Base-by-base conservation (phyloP, 2,329 filamentous ascomycete species). In the Chaetothyriales sp. region DNA sequence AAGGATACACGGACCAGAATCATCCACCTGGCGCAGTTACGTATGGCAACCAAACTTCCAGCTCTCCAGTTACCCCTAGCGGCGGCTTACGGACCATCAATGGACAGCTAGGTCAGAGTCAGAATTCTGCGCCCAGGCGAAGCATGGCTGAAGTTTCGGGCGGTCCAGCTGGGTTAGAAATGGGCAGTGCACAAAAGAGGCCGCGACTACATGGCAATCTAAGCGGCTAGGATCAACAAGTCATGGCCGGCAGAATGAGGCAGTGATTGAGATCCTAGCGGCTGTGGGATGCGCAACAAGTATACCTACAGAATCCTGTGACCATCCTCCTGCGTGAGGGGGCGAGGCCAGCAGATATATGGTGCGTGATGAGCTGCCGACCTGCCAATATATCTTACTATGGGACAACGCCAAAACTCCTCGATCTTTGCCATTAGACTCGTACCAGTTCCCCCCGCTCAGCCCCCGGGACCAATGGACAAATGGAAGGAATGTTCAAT, bases 171-270 rank as follows among this genome's bases (percentile, higher is more conserved):
- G 56, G 48, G 22, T 33, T n/a, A 2, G 54, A 58, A 19, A 47
- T 52, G 52, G 56, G 54, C 22, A 56, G 48, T 49, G 51, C 52
- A 18, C 54, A 55, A 46, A 58, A 58, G 51, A 44, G 56, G 29
- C 56, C 56, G 25, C 44, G 56, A 22, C 48, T 58, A 44, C 56
- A 56, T 29, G 50, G 50, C 18, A 40, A 15, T 15, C 33, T 13
- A 13, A 40, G 10, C 15, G 33, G 10, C 33, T 13, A 40, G 15
- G 52, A 54, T 18, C 56, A 54, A 50, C 54, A 56, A 45, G 22
- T 54, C 3, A 56, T 58, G 54, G 50, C 56, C 18, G 51, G 51
- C n/a, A 51, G 54, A 18, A 56, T 58, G 56, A 52, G 56, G 37
- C 54, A 55, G 51, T 54, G 48, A 56, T 28, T 7, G 18, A 20